Evolutionary conservation across 2,329 filamentous ascomycete species (phyloP).

Genomic region (Cryphonectria parasitica): DNA sequence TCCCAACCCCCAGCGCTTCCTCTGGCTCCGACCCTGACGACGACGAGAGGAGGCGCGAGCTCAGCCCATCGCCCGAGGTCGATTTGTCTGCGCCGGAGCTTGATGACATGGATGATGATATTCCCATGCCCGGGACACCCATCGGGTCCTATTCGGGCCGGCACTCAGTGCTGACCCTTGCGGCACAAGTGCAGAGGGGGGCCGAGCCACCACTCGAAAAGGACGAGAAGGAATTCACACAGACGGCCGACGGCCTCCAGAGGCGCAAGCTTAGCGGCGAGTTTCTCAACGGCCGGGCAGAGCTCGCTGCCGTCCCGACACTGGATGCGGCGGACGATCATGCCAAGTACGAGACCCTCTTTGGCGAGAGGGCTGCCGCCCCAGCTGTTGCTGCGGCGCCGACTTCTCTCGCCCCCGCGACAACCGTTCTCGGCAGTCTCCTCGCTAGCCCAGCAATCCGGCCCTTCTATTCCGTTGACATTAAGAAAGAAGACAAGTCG

Average conservation of each 20-base stretch:
- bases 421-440: conserved; percentile 44
- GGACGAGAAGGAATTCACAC: conserved; percentile 95
- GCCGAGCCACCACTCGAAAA: conserved; percentile 88
- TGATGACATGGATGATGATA: conserved; percentile 70
- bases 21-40: conserved; percentile 72
- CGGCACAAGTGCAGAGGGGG: conserved; percentile 68
- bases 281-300: conserved; percentile 37
- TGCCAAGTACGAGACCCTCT: conserved; percentile 56
- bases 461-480: conserved; percentile 48
- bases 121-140: conserved; percentile 62
- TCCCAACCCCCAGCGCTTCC: conserved; percentile 75
- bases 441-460: conserved; percentile 61
- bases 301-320: conserved; percentile 40
- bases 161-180: conserved; percentile 35
- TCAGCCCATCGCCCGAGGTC: conserved; percentile 91
- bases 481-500: conserved; percentile 46
- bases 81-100: conserved; percentile 88
- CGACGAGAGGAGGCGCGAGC: conserved; percentile 65
- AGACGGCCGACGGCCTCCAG: conserved; percentile 85
- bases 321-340: conserved; percentile 45
- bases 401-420: neutral
- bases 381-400: conserved; percentile 30
- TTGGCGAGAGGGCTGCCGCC: conserved; percentile 46
- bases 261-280: conserved; percentile 62
- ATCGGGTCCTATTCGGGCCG: conserved; percentile 65